Percentiles rank a stretch among this genome's conserved stretches.
Conservation (phyloP, 2,329 filamentous ascomycete genomes). For the Tricladium varicosporioides region DNA sequence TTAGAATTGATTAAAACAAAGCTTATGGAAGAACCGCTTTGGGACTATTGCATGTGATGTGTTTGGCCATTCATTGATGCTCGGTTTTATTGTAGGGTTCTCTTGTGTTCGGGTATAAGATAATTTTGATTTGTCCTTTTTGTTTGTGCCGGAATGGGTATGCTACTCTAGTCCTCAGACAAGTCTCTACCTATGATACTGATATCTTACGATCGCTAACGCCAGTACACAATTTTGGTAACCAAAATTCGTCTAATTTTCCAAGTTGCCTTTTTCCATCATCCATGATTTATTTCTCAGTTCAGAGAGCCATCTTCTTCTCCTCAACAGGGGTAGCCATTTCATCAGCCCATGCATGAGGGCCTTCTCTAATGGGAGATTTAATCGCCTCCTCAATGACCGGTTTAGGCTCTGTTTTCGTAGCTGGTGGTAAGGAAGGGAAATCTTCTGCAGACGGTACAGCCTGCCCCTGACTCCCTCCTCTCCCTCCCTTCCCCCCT, state of each 20-base stretch:
- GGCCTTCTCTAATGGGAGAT: slow-evolving; percentile 6
- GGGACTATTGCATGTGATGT: too few relatives aligned
- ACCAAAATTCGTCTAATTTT: not conserved
- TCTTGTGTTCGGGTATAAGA: too few relatives aligned
- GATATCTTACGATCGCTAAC: not conserved
- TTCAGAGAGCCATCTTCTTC: slow-evolving; percentile 7
- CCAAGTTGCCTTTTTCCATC: too few relatives aligned
- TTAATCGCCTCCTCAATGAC: slow-evolving; percentile 9
- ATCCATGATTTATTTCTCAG: not conserved
- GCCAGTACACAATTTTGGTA: not conserved
- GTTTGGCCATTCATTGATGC: too few relatives aligned
- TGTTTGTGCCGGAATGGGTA: not conserved
- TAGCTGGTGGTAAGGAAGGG: slow-evolving; percentile 24
- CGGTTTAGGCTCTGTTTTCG: not conserved
- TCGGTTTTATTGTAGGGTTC: too few relatives aligned
- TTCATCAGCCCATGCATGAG: slow-evolving; percentile 14
- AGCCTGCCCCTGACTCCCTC: slow-evolving; percentile 13
- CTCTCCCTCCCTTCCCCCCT: slow-evolving; percentile 22
- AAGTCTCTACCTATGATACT: slow-evolving; percentile 9
- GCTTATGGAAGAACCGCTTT: too few relatives aligned
- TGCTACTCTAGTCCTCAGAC: slow-evolving; percentile 24
- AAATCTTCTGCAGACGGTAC: slow-evolving; percentile 27
- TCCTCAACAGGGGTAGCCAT: slow-evolving; percentile 12
- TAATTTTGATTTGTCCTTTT: too few relatives aligned
- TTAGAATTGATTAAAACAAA: too few relatives aligned